A percentile compares a stretch with the other conserved stretches of the same genome.
Evolutionary conservation across 2,329 filamentous ascomycete species (phyloP).

Genomic region (Alternaria ethzedia): DNA sequence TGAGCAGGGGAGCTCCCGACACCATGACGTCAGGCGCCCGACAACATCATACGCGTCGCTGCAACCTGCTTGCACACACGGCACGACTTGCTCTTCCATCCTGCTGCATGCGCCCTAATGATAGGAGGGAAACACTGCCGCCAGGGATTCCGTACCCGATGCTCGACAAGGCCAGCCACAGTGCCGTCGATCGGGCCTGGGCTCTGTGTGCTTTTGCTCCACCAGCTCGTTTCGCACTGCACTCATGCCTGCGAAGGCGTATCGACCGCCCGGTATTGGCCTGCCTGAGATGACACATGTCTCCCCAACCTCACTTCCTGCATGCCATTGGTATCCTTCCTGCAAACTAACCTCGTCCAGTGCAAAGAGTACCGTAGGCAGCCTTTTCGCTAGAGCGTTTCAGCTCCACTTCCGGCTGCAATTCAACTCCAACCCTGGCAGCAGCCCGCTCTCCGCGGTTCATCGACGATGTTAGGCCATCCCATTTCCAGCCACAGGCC

Average conservation of each 20-base stretch:
- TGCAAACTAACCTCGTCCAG: neutral
- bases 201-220: constrained; percentile 19
- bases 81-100: constrained; percentile 27
- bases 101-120: constrained; percentile 26
- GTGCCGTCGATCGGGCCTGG: constrained; percentile 38
- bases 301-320: neutral
- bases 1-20: constrained; percentile 7
- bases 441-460: constrained; percentile 16
- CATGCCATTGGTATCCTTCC: neutral
- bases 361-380: neutral
- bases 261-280: neutral
- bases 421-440: constrained; percentile 28
- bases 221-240: neutral
- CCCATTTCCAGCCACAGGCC: constrained; percentile 38
- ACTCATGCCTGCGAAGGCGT: neutral
- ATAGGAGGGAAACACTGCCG: constrained; percentile 25
- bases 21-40: constrained; percentile 10
- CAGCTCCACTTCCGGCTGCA: constrained; percentile 23
- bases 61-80: constrained; percentile 14
- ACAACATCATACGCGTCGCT: constrained; percentile 7
- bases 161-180: constrained; percentile 29
- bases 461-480: constrained; percentile 43
- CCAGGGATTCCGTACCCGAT: constrained; percentile 27
- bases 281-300: neutral
- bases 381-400: constrained; percentile 7